Evolutionary conservation across 2,329 filamentous ascomycete species (phyloP), one percentile per base, ranked within the genome.

Genomic region (Aspergillus piperis): DNA sequence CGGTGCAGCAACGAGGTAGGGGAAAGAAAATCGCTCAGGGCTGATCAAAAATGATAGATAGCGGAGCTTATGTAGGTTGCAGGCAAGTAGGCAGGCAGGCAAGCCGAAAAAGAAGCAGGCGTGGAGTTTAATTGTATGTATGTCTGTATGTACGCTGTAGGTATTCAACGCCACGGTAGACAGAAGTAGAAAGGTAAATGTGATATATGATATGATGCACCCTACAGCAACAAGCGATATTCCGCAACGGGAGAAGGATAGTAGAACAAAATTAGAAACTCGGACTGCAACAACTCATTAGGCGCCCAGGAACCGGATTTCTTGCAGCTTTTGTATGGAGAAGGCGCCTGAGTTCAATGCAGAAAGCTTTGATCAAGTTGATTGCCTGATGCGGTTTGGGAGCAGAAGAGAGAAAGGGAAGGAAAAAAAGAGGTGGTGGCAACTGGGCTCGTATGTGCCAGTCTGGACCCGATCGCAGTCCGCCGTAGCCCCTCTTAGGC

Each of bases 21-120:
- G 30, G 11, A 4, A 36, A 13, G 6, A 41, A 60, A 60, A 60
- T 60, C 58, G 58, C 58, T 60, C 58, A 57, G 38, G 44, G 32
- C 44, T 50, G 55, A 38, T n/a, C 13, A 36, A 57, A 27, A 50
- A 15, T 48, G 54, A 60, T 39, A 47, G 13, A 55, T 27, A 47
- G 36, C 36, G 19, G 51, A 50, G 53, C 27, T 54, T 39, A 52
- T 52, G 51, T 53, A 17, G 53, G 17, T 55, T 55, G 25, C 52
- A 54, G 52, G 36, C n/a, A 13, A 36, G 32, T 36, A 36, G 32
- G 32, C 32, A 36, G 32, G 32, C 11, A 36, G 10, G 32, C 32
- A 36, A 36, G 32, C 32, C 32, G 32, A 36, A 36, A 5, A 36
- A 36, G 5, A 36, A 36, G 32, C 32, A 27, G 38, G 23, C 21